These are phyloP conservation scores for Scheffersomyces amazonensis DNA, from an alignment of 805 yeast genomes.

Conservation along the genomic window DNA sequence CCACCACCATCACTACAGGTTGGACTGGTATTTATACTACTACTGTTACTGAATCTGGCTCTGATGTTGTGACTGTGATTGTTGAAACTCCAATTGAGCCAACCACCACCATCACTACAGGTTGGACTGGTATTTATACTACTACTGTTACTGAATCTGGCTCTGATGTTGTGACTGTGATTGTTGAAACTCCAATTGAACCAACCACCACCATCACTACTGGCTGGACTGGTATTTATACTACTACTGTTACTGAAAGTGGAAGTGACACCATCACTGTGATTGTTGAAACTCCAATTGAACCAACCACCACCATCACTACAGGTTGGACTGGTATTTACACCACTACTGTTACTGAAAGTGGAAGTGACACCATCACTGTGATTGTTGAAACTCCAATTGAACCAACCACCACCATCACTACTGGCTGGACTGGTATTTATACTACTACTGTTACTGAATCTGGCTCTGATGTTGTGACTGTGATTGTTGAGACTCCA, in stretches of 20 bases:
- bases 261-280: neutral
- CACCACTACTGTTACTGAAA: too few species aligned
- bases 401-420: conserved; percentile 2
- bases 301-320: too few species aligned
- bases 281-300: neutral
- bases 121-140: conserved; percentile 9
- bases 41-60: too few species aligned
- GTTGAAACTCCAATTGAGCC: too few species aligned
- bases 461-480: conserved; percentile 9
- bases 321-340: too few species aligned
- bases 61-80: too few species aligned
- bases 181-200: conserved; percentile 15
- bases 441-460: conserved; percentile 12
- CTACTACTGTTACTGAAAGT: neutral
- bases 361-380: too few species aligned
- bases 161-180: conserved; percentile 8
- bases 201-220: conserved; percentile 10
- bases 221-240: too few species aligned
- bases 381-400: too few species aligned
- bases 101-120: conserved; percentile 7
- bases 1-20: too few species aligned
- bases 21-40: too few species aligned
- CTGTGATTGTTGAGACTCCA: conserved; percentile 18
- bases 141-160: conserved; percentile 7
- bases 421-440: too few species aligned